phyloP scores from a whole-genome alignment of 1,284 basidiomycete genomes.

The Sanghuangporus weigelae region DNA sequence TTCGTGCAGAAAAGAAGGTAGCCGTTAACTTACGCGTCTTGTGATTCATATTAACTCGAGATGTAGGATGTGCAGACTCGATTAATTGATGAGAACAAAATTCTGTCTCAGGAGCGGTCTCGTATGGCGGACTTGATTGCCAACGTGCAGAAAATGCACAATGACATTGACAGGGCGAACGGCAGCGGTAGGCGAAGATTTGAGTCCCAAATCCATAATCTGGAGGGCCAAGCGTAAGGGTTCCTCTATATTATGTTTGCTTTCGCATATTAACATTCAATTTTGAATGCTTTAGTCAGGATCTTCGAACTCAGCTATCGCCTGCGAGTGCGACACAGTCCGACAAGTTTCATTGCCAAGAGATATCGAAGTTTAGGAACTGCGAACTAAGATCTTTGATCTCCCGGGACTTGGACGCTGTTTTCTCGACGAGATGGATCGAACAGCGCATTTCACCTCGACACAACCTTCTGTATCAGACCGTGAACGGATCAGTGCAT shows the following conservation, averaged over 20 bases:
- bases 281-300: constrained; percentile 45
- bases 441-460: no score
- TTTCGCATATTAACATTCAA: not conserved
- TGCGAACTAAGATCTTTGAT: constrained; percentile 69
- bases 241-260: not conserved
- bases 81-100: constrained; percentile 81
- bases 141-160: no score
- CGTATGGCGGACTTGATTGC: no score
- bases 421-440: no score
- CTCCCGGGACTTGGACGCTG: no score
- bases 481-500: no score
- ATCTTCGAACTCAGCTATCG: constrained; percentile 70
- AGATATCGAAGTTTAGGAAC: constrained; percentile 76
- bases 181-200: no score
- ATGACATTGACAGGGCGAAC: no score
- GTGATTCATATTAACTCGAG: constrained; percentile 6
- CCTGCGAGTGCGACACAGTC: constrained; percentile 74
- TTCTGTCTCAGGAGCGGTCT: constrained; percentile 73
- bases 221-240: no score
- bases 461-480: no score
- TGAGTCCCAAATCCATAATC: no score
- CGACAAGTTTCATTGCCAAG: constrained; percentile 70
- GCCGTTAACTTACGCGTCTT: not conserved
- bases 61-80: constrained; percentile 67
- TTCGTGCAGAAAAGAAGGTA: constrained; percentile 87